These are phyloP conservation scores for Malassezia obtusa DNA, from an alignment of 1,284 basidiomycete genomes.

Conservation along the genomic window DNA sequence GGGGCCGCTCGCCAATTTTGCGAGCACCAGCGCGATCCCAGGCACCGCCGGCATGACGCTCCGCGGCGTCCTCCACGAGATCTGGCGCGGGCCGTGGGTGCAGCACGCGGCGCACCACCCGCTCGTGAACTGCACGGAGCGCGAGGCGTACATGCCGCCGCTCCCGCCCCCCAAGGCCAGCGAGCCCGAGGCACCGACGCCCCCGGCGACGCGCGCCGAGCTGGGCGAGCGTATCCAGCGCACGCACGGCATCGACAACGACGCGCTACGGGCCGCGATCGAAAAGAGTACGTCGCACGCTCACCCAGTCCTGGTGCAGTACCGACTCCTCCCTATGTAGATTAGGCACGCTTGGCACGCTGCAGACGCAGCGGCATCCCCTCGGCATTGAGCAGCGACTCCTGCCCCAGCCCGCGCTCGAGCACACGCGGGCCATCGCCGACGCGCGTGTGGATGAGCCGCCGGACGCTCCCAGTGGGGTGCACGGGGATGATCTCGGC, in stretches of 20 bases:
- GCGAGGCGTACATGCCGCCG: constrained; percentile 20
- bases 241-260: constrained; percentile 29
- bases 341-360: constrained; percentile 28
- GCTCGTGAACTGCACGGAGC: constrained; percentile 54
- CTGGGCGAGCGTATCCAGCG: constrained; percentile 13
- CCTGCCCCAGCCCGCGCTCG: constrained; percentile 24
- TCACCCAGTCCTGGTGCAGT: constrained; percentile 10
- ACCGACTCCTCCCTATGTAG: constrained; percentile 13
- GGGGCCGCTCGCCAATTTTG: constrained; percentile 11
- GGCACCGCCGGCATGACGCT: constrained; percentile 51
- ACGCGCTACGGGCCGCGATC: constrained; percentile 28
- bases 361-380: constrained; percentile 37
- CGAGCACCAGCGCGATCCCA: constrained; percentile 26
- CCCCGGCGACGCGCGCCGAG: constrained; percentile 8
- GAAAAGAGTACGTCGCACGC: constrained; percentile 22
- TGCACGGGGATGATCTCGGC: constrained; percentile 39
- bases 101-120: constrained; percentile 90
- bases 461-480: constrained; percentile 36
- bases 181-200: not conserved
- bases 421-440: constrained; percentile 44
- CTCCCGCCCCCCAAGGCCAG: not conserved
- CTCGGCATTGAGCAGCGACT: constrained; percentile 30
- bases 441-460: constrained; percentile 46
- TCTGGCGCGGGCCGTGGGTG: constrained; percentile 83
- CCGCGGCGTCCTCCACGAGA: constrained; percentile 70